Base-by-base conservation (phyloP, 352 stramenopile genomes). In the Thraustochytrium striatum region DNA sequence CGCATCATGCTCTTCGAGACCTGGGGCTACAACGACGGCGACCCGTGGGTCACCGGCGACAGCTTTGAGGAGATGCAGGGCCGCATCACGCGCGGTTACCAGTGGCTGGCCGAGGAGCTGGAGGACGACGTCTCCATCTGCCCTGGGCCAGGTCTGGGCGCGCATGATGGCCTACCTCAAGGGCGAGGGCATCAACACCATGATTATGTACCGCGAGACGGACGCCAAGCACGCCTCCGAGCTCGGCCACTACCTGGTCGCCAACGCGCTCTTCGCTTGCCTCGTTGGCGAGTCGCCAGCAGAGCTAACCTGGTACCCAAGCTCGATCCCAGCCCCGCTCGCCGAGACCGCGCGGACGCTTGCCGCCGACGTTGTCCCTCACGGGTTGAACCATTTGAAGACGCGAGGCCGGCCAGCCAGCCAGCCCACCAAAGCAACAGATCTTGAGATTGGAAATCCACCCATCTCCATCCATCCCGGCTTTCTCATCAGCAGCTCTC, bases 1-100 rank as follows among this genome's bases (percentile, higher is more conserved):
- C 28, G 25, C 2, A 38, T 70, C 59, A 70, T 70, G 59, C 28
- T 70, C 13, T 70, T 53, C 41, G 59, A 70, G 59, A 70, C 59
- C 59, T 70, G 59, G 59, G 59, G 3, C 36, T 70, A 70, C 8
- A 38, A 38, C n/a, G n/a, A n/a, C n/a, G n/a, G n/a, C n/a, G n/a
- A n/a, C n/a, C n/a, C n/a, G n/a, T n/a, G n/a, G n/a, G n/a, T n/a
- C n/a, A n/a, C n/a, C n/a, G n/a, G n/a, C n/a, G n/a, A n/a, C 32
- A 53, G 25, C 13, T 70, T 53, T 28, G 38, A 21, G 9, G 7
- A 33, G 8, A 30, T 52, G 3, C 59, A 70, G 41, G 41, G 5
- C 28, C 3, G 9, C 9, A 33, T 70, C 21, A 5, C 50, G 2
- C 50, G 35, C 9, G 53, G 53, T 28, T 70, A 70, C 25, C 7